Percentiles rank a stretch among this genome's conserved stretches.
Evolutionary conservation across 257 asterid genomes (phyloP).

Genomic region (Jaltomata sinuosa): DNA sequence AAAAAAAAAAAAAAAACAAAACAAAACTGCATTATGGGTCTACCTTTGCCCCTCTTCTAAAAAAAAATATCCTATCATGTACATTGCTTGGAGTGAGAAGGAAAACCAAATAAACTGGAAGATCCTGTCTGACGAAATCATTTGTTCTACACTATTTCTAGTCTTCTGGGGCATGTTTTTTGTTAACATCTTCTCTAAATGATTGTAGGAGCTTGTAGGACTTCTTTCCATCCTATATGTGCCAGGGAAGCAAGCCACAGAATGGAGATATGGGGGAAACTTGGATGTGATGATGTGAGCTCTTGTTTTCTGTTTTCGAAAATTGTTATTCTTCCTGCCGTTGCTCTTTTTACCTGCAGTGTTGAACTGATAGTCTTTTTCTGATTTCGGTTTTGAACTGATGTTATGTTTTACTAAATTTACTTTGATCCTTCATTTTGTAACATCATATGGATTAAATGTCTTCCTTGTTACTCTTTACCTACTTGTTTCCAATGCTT

Average conservation of each 20-base stretch:
- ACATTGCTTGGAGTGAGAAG: background rate
- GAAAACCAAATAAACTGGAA: background rate
- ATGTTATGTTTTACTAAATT: background rate
- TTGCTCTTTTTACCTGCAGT: background rate
- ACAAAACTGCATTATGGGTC: background rate
- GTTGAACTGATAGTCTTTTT: background rate
- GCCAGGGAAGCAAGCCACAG: slow-evolving; percentile 92
- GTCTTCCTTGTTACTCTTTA: slow-evolving; percentile 2
- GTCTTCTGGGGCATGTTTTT: slow-evolving; percentile 6
- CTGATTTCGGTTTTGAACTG: background rate
- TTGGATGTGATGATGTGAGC: slow-evolving; percentile 88
- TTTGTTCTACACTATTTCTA: background rate
- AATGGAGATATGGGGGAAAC: slow-evolving; percentile 99
- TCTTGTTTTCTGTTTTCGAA: background rate
- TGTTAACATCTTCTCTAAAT: slow-evolving; percentile 21
- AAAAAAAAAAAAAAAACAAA: too few relatives aligned
- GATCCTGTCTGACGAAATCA: background rate
- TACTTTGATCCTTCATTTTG: slow-evolving; percentile 4
- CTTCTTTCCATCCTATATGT: slow-evolving; percentile 95
- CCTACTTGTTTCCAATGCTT: slow-evolving; percentile 3
- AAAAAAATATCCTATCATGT: background rate
- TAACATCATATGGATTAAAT: background rate
- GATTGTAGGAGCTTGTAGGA: slow-evolving; percentile 90
- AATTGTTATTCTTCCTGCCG: background rate
- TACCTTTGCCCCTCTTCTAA: background rate